Evolutionary conservation across 345 rosid species (phyloP).

Genomic region (Cardamine occulta): DNA sequence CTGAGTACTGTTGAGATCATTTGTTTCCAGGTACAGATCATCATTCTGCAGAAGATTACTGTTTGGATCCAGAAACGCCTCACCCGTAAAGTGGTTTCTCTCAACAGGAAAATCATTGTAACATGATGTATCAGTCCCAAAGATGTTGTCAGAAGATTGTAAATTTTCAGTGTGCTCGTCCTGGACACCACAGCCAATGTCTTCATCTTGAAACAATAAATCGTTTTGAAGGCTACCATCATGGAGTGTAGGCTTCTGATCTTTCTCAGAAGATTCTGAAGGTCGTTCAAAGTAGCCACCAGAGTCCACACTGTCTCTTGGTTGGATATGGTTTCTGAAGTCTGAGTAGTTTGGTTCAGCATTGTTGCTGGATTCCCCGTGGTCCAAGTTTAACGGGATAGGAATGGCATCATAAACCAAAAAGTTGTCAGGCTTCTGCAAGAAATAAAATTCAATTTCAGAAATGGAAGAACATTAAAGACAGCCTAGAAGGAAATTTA

Average conservation of each 20-base stretch:
- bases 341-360: conserved; percentile 41
- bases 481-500: background rate
- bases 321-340: conserved; percentile 19
- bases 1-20: conserved; percentile 65
- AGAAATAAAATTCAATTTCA: conserved; percentile 2
- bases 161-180: conserved; percentile 45
- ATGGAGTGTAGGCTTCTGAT: conserved; percentile 51
- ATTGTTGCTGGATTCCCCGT: conserved; percentile 64
- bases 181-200: conserved; percentile 45
- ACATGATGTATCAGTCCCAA: conserved; percentile 45
- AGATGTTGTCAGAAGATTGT: conserved; percentile 53
- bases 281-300: conserved; percentile 33
- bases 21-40: conserved; percentile 62
- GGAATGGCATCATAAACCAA: conserved; percentile 51
- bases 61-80: conserved; percentile 54
- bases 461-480: background rate
- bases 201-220: conserved; percentile 44
- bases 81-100: conserved; percentile 46
- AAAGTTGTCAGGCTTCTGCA: conserved; percentile 50
- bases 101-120: conserved; percentile 46
- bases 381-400: conserved; percentile 50
- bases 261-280: conserved; percentile 49
- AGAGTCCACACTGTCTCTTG: conserved; percentile 38
- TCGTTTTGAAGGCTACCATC: conserved; percentile 32
- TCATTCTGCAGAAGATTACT: conserved; percentile 50